Evolutionary conservation across 257 asterid genomes (phyloP).

Genomic region (Ajuga chamaepitys): DNA sequence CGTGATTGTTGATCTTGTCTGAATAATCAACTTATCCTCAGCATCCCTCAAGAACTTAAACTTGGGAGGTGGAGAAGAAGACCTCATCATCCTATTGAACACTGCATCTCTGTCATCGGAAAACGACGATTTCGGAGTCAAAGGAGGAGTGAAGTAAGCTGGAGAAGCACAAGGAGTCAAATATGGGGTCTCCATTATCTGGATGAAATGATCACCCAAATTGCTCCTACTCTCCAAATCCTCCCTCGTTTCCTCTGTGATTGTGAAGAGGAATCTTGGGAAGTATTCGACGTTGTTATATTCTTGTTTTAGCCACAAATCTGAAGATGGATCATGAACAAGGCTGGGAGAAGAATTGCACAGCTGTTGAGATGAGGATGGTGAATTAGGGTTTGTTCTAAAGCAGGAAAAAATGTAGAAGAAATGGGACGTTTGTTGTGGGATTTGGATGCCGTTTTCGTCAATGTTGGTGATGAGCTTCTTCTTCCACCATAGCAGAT

Average conservation of each 20-base stretch:
- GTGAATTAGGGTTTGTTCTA: conserved; percentile 30
- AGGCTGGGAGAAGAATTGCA: conserved; percentile 24
- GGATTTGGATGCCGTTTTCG: conserved; percentile 26
- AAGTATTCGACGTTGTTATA: conserved; percentile 21
- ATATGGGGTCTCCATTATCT: conserved; percentile 52
- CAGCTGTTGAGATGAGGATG: conserved; percentile 19
- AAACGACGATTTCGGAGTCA: conserved; percentile 41
- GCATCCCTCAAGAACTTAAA: conserved; percentile 72
- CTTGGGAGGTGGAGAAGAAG: conserved; percentile 72
- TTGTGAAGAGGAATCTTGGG: conserved; percentile 61
- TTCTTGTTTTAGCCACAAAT: conserved; percentile 17
- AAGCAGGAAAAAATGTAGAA: conserved; percentile 24
- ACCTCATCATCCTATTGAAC: conserved; percentile 29
- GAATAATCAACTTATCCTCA: conserved; percentile 45
- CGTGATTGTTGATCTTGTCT: conserved; percentile 11
- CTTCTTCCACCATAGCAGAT: conserved; percentile 61
- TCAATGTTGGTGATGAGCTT: conserved; percentile 17
- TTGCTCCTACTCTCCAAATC: conserved; percentile 68
- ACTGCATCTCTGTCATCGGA: conserved; percentile 29
- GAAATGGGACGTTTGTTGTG: conserved; percentile 21
- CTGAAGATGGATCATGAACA: conserved; percentile 43
- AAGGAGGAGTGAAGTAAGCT: conserved; percentile 56
- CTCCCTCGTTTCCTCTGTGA: conserved; percentile 64
- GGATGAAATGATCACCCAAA: conserved; percentile 39
- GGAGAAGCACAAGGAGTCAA: conserved; percentile 63